These are phyloP conservation scores for Salisapilia sapeloensis DNA, from an alignment of 352 stramenopile genomes.

Conservation along the genomic window DNA sequence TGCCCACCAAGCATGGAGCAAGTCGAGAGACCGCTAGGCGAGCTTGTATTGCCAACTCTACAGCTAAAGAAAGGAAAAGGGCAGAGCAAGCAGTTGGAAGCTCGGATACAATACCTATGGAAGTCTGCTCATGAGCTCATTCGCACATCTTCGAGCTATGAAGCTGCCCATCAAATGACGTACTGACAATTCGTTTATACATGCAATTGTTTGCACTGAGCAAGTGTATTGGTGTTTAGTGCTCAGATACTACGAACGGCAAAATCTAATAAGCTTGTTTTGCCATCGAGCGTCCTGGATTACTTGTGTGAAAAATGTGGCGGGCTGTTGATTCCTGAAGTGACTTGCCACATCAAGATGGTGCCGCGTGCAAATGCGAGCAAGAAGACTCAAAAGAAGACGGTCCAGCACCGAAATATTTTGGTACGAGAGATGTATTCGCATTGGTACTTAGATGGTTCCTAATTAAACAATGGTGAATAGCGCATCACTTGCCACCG, in stretches of 20 bases:
- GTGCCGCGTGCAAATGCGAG: too few relatives aligned
- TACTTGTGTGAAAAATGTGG: constrained; percentile 49
- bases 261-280: constrained; percentile 10
- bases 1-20: too few relatives aligned
- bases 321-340: constrained; percentile 33
- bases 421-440: too few relatives aligned
- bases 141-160: constrained; percentile 7
- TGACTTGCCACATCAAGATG: constrained; percentile 35
- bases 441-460: too few relatives aligned
- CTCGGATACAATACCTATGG: constrained; percentile 56
- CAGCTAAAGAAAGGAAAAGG: too few relatives aligned
- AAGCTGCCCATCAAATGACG: constrained; percentile 35
- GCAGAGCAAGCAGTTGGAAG: constrained; percentile 44
- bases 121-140: constrained; percentile 26
- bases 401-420: too few relatives aligned
- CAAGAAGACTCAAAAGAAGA: too few relatives aligned
- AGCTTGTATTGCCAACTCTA: too few relatives aligned
- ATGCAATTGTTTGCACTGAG: neutral
- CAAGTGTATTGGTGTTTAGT: neutral
- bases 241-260: too few relatives aligned
- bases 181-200: constrained; percentile 4
- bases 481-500: too few relatives aligned
- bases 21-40: too few relatives aligned
- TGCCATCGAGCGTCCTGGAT: constrained; percentile 33
- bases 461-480: too few relatives aligned